phyloP scores from a whole-genome alignment of 495 filamentous ascomycete species.

The Tuber umbilicatum region DNA sequence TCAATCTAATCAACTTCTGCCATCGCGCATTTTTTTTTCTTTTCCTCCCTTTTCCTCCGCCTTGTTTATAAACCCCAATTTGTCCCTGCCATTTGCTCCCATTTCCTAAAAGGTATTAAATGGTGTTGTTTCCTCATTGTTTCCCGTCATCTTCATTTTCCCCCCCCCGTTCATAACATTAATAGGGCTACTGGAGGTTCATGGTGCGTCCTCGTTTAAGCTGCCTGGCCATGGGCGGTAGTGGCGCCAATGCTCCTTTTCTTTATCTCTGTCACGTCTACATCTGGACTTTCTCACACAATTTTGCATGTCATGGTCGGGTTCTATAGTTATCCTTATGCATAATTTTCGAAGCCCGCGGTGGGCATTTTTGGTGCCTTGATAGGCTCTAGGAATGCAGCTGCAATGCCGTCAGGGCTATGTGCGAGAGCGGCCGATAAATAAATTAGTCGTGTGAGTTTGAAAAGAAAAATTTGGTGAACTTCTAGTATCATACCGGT shows the following conservation, averaged over 20 bases:
- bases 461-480: no score
- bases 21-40: not conserved
- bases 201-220: not conserved
- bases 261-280: not conserved
- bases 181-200: not conserved
- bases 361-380: not conserved
- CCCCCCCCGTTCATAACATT: not conserved
- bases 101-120: not conserved
- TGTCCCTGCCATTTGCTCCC: not conserved
- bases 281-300: not conserved
- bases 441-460: no score
- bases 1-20: not conserved
- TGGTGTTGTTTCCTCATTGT: not conserved
- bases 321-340: not conserved
- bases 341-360: not conserved
- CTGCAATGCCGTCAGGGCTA: not conserved
- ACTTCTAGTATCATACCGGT: no score
- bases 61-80: not conserved
- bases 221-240: not conserved
- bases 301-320: not conserved
- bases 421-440: no score
- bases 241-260: not conserved
- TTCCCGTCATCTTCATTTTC: not conserved
- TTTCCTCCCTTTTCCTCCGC: not conserved
- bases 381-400: not conserved